Base-by-base conservation (phyloP, 768 basidiomycete species). In the Boletales sp. region DNA sequence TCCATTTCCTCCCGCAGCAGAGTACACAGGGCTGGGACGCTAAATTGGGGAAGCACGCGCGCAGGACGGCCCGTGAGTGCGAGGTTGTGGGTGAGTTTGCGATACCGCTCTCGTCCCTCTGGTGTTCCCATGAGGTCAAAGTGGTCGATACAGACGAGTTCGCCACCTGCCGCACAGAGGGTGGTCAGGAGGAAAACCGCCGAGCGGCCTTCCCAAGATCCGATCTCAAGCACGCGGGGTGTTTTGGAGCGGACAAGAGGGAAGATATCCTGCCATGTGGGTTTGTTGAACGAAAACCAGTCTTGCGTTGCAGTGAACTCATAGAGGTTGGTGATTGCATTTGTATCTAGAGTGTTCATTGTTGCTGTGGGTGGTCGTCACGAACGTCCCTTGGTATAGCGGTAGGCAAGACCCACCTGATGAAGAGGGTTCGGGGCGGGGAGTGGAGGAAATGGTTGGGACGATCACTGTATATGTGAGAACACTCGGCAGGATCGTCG, bases 141-240 rank as follows among this genome's bases (percentile, higher is more conserved):
- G 53, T 82, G 81, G 58, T 82, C 82, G 51, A 82, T 73, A 57
- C 79, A 82, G 34, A 78, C 70, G 15, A 83, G 61, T 42, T 75
- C 73, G 2, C 77, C 75, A n/a, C 62, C 64, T 2, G 61, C 49
- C 11, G 62, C 60, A 61, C 78, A 79, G 41, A 82, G 72, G 30
- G 74, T 70, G n/a, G 60, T 71, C 32, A 79, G 65, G 44, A 81
- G 67, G 64, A 80, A 82, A 21, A 80, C 73, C 19, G 78, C 81
- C 0, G 82, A 83, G 34, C 81, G 74, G n/a, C 80, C 82, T 62
- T 82, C 82, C 79, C 80, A 83, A 15, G 78, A 80, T 8, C 82
- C 80, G 14, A 83, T 78, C 59, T 82, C 82, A 13, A 82, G 74
- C 2, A 67, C 73, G 15, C 80, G 73, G 11, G 82, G 79, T 1